Conservation (phyloP, 495 filamentous ascomycete genomes). For the Chaetomium cochliodes region DNA sequence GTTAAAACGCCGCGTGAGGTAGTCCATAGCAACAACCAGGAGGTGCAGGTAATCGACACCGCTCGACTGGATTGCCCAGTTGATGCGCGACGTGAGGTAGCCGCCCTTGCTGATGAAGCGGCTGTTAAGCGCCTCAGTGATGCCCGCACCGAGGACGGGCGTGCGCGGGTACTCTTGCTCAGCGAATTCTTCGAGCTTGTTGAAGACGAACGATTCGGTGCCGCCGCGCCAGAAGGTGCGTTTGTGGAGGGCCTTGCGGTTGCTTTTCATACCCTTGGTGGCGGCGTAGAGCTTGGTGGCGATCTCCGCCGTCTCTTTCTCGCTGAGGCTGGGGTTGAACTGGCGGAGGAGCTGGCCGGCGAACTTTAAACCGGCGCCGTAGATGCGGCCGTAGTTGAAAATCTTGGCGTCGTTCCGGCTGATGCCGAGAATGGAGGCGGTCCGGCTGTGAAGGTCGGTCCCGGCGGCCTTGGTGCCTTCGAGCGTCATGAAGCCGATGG, state of each 20-base stretch:
- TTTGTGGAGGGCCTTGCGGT: constrained; percentile 64
- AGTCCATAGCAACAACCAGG: constrained; percentile 91
- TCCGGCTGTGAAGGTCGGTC: constrained; percentile 93
- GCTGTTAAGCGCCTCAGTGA: constrained; percentile 90
- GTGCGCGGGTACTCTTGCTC: constrained; percentile 90
- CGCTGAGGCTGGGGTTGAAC: constrained; percentile 82
- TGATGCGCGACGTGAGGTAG: constrained; percentile 95
- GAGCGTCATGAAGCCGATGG: constrained; percentile 97
- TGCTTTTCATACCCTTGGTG: constrained; percentile 82
- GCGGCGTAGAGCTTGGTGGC: constrained; percentile 78
- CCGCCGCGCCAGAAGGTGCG: constrained; percentile 91
- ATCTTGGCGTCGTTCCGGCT: constrained; percentile 93
- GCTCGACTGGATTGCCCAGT: constrained; percentile 98
- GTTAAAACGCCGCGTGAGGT: constrained; percentile 82
- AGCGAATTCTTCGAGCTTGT: constrained; percentile 94
- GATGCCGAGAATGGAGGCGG: constrained; percentile 86
- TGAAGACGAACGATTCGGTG: constrained; percentile 97
- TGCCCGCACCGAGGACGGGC: constrained; percentile 91
- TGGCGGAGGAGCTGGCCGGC: constrained; percentile 84
- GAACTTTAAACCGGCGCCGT: constrained; percentile 92
- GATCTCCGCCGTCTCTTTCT: constrained; percentile 69
- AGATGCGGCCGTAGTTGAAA: constrained; percentile 98
- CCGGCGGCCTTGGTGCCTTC: constrained; percentile 92
- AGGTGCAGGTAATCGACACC: constrained; percentile 98
- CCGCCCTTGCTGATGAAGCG: constrained; percentile 84